phyloP scores from a whole-genome alignment of 495 filamentous ascomycete genomes.

The Lophiotrema nucula region DNA sequence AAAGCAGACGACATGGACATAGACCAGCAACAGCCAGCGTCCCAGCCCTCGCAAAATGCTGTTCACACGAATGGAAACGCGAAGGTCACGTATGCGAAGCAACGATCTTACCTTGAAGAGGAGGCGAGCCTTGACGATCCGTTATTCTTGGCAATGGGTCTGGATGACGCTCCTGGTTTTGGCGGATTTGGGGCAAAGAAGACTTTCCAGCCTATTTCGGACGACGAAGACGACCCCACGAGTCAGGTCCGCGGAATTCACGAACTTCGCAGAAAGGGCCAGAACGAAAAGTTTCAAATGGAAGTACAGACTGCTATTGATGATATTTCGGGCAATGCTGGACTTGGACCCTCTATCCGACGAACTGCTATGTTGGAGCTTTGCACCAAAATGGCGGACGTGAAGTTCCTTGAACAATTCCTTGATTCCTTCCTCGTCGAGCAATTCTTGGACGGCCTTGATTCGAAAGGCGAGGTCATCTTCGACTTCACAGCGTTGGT shows the following conservation, averaged over 20 bases:
- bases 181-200: constrained; percentile 9
- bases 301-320: constrained; percentile 81
- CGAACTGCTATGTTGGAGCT: constrained; percentile 61
- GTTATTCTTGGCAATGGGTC: constrained; percentile 27
- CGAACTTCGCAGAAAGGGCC: constrained; percentile 82
- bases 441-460: constrained; percentile 58
- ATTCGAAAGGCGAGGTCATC: constrained; percentile 41
- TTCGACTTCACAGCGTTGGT: constrained; percentile 58
- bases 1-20: constrained; percentile 21
- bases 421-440: constrained; percentile 70
- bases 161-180: constrained; percentile 17
- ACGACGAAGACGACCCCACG: constrained; percentile 51
- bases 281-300: constrained; percentile 75
- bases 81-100: constrained; percentile 62
- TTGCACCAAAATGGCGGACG: constrained; percentile 55
- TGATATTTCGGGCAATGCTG: constrained; percentile 63
- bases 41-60: constrained; percentile 25
- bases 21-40: constrained; percentile 8
- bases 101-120: constrained; percentile 60
- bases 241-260: constrained; percentile 71
- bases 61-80: not conserved
- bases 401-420: constrained; percentile 72
- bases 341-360: constrained; percentile 48
- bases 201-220: constrained; percentile 46
- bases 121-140: constrained; percentile 34